Evolutionary conservation across 257 asterid species (phyloP).

Genomic region (Nicotiana attenuata): DNA sequence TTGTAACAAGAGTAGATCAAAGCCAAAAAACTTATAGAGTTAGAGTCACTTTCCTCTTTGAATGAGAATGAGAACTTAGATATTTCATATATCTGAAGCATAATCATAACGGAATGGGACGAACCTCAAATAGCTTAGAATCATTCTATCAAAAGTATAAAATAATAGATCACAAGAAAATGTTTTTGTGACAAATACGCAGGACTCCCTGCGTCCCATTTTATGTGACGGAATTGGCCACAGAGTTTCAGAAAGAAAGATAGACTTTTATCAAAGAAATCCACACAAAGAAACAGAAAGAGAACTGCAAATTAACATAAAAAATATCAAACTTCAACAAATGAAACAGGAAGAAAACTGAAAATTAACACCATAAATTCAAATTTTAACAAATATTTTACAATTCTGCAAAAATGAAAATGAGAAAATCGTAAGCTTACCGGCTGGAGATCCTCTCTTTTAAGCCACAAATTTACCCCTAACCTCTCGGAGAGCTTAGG

Average conservation of each 20-base stretch:
- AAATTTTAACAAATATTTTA: background rate
- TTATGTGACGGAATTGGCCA: too few species aligned
- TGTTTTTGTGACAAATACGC: background rate
- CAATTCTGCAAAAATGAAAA: background rate
- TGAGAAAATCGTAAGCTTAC: slow-evolving; percentile 26
- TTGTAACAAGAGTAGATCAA: background rate
- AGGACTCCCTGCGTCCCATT: too few species aligned
- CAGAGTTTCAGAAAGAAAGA: too few species aligned
- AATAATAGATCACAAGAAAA: background rate
- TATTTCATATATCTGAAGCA: background rate
- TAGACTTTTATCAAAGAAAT: too few species aligned
- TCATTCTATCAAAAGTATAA: background rate
- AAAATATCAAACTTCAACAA: too few species aligned
- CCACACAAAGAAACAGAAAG: too few species aligned
- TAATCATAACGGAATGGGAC: background rate
- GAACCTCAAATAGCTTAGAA: background rate
- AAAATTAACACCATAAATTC: too few species aligned
- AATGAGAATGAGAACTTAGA: too few species aligned
- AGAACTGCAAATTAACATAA: too few species aligned
- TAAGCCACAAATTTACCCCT: slow-evolving; percentile 82
- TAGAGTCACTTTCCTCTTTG: too few species aligned
- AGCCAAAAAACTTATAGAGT: background rate
- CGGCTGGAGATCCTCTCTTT: slow-evolving; percentile 86
- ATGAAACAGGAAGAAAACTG: too few species aligned
- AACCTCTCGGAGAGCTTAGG: slow-evolving; percentile 57